Conservation (phyloP, 192 early-diverging fungal species). For the Chytriomyces confervae region DNA sequence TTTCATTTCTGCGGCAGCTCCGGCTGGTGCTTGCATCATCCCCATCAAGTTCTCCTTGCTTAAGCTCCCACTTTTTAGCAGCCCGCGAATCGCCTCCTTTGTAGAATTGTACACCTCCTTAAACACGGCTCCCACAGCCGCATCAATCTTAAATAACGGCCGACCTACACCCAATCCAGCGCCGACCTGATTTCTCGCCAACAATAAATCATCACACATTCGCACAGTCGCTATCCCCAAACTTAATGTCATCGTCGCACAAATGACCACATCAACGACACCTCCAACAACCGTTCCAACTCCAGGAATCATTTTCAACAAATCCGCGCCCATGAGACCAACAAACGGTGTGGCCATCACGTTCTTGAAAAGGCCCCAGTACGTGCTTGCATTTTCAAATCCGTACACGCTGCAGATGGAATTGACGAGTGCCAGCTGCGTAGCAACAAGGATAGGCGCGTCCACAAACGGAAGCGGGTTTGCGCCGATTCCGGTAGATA, state of each 20-base stretch:
- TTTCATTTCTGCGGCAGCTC: not conserved
- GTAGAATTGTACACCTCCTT: conserved; percentile 17
- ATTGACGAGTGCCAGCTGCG: conserved; percentile 3
- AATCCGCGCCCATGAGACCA: conserved; percentile 20
- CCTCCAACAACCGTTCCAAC: conserved; percentile 20
- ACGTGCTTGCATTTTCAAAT: conserved; percentile 11
- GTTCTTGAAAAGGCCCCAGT: conserved; percentile 26
- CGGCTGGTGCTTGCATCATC: not conserved
- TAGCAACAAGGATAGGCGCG: conserved; percentile 17
- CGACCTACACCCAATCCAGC: not conserved
- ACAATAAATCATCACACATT: not conserved
- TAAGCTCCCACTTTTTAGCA: conserved; percentile 7
- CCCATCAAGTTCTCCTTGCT: conserved; percentile 19
- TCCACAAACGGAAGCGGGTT: conserved; percentile 29
- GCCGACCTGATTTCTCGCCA: not conserved
- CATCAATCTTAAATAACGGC: conserved; percentile 13
- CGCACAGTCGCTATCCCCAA: conserved; percentile 12
- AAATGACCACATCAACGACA: conserved; percentile 25
- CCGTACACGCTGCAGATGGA: conserved; percentile 18
- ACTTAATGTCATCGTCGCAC: conserved; percentile 15
- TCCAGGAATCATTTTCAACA: conserved; percentile 29
- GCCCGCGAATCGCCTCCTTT: conserved; percentile 14
- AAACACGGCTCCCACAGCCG: conserved; percentile 1
- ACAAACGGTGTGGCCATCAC: conserved; percentile 14
- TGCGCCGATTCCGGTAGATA: conserved; percentile 21